phyloP scores from a whole-genome alignment of 2,329 filamentous ascomycete genomes.

The Aureobasidium sp. region DNA sequence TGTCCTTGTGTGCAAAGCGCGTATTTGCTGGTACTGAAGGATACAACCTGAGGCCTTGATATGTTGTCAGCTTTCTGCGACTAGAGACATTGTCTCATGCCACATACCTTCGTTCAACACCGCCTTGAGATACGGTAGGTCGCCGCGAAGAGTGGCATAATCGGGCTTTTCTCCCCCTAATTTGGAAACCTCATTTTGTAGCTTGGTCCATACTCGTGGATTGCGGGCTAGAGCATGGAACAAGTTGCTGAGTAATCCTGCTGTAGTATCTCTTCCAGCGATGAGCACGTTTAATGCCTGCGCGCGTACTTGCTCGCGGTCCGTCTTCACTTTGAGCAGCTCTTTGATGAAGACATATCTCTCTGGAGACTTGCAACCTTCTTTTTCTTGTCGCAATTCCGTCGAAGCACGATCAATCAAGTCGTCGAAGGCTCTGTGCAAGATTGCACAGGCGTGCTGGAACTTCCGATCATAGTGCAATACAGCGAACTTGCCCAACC shows the following conservation, averaged over 20 bases:
- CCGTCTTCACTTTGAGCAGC: constrained; percentile 45
- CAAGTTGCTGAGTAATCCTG: constrained; percentile 37
- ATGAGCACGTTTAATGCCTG: background rate
- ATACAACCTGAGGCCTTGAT: constrained; percentile 57
- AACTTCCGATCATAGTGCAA: constrained; percentile 17
- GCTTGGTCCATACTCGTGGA: constrained; percentile 22
- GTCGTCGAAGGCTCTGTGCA: too few relatives aligned
- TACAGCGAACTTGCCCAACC: constrained; percentile 18
- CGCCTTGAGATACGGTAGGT: constrained; percentile 38
- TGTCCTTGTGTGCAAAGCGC: constrained; percentile 62
- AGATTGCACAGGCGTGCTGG: constrained; percentile 10
- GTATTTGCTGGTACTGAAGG: constrained; percentile 73
- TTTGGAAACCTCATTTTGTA: constrained; percentile 21
- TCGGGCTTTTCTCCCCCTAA: constrained; percentile 36
- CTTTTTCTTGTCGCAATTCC: too few relatives aligned
- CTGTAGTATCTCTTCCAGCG: constrained; percentile 45
- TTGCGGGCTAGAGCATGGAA: constrained; percentile 26
- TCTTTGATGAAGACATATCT: constrained; percentile 54
- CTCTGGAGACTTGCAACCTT: too few relatives aligned
- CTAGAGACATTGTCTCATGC: too few relatives aligned
- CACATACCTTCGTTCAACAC: constrained; percentile 52
- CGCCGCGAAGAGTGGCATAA: constrained; percentile 20
- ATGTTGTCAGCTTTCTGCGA: constrained; percentile 17
- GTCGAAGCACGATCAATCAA: too few relatives aligned
- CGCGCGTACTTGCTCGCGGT: background rate